Conservation (phyloP, 2,329 filamentous ascomycete species). For the Cadophora malorum region DNA sequence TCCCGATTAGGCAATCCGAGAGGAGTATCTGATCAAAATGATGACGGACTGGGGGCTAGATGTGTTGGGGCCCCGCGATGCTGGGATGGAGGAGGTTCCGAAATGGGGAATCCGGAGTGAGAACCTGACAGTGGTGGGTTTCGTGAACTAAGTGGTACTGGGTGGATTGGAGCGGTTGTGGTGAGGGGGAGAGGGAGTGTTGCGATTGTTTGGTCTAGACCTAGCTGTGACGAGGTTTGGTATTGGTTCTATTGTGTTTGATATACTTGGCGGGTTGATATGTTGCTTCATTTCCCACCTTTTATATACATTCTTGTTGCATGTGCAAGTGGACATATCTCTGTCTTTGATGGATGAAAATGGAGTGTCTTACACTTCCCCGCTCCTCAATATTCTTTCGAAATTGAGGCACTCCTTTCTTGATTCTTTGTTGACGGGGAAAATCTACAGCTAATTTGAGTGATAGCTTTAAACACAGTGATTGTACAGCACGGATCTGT, state of each 20-base stretch:
- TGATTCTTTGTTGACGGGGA: too few relatives aligned
- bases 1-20: background rate
- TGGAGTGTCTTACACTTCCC: background rate
- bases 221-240: background rate
- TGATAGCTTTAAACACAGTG: too few relatives aligned
- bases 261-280: background rate
- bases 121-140: background rate
- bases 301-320: background rate
- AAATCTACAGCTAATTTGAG: too few relatives aligned
- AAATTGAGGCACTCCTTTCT: background rate
- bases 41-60: conserved; percentile 3
- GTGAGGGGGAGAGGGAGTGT: background rate
- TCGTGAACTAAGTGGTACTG: background rate
- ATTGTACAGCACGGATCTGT: too few relatives aligned
- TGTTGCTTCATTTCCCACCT: background rate
- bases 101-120: conserved; percentile 11
- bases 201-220: conserved; percentile 13
- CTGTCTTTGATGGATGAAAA: background rate
- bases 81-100: background rate
- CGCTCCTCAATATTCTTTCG: background rate
- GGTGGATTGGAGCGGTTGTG: background rate
- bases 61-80: conserved; percentile 1
- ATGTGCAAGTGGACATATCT: background rate
- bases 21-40: background rate
- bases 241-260: background rate